Conservation (phyloP, 768 basidiomycete species). For the Podaxis sp. region DNA sequence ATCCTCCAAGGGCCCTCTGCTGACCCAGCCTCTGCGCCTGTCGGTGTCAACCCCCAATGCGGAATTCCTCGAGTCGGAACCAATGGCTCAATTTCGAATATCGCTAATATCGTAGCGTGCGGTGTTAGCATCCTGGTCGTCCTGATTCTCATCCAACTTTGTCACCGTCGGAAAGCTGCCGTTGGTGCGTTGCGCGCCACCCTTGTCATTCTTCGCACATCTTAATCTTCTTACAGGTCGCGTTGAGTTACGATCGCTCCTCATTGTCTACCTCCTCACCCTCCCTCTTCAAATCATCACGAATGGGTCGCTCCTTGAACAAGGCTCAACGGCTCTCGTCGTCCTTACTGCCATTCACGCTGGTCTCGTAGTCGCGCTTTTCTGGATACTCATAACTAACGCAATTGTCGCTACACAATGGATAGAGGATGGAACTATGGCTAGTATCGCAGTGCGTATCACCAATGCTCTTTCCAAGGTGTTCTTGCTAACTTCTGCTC, state of each 20-base stretch:
- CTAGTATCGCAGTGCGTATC: slow-evolving; percentile 58
- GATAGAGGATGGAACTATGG: slow-evolving; percentile 86
- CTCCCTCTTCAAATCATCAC: slow-evolving; percentile 80
- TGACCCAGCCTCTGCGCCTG: slow-evolving; percentile 55
- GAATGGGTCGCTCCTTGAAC: slow-evolving; percentile 74
- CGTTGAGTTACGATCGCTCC: slow-evolving; percentile 66
- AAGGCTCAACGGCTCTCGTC: slow-evolving; percentile 71
- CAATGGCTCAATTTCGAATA: slow-evolving; percentile 68
- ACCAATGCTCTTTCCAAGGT: not conserved
- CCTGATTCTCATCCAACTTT: slow-evolving; percentile 52
- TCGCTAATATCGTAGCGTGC: slow-evolving; percentile 84
- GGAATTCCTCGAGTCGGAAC: slow-evolving; percentile 65
- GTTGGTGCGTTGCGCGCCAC: slow-evolving; percentile 48
- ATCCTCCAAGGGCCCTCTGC: slow-evolving; percentile 40
- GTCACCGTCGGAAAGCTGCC: slow-evolving; percentile 76
- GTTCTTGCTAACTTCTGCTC: not conserved
- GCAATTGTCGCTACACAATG: slow-evolving; percentile 82
- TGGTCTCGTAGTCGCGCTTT: slow-evolving; percentile 70
- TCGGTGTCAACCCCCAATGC: slow-evolving; percentile 82
- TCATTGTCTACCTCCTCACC: slow-evolving; percentile 65
- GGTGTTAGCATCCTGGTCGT: slow-evolving; percentile 67
- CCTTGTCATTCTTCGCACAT: not conserved
- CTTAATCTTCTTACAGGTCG: slow-evolving; percentile 41
- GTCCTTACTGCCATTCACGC: slow-evolving; percentile 77
- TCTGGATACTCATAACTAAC: slow-evolving; percentile 78